A percentile compares a stretch with the other conserved stretches of the same genome.
These are phyloP conservation scores for Alternaria angustiovoidea DNA, from an alignment of 2,329 filamentous ascomycete species.

Conservation along the genomic window DNA sequence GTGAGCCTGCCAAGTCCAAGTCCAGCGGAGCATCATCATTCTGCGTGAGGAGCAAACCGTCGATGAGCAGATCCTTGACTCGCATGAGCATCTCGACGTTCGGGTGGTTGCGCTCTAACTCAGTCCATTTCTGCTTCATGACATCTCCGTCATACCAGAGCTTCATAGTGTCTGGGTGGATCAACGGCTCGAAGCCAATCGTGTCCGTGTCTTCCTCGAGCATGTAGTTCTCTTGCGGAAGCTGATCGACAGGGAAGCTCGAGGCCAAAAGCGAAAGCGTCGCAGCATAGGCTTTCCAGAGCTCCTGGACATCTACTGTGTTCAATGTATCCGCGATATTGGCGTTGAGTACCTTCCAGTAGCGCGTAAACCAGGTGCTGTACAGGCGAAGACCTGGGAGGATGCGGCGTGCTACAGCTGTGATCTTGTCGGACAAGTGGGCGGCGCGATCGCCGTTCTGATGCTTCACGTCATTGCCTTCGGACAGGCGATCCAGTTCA, in stretches of 20 bases:
- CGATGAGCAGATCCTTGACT: slow-evolving; percentile 68
- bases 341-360: slow-evolving; percentile 62
- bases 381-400: slow-evolving; percentile 72
- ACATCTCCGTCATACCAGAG: slow-evolving; percentile 60
- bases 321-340: slow-evolving; percentile 63
- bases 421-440: slow-evolving; percentile 61
- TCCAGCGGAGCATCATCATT: slow-evolving; percentile 59
- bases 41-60: slow-evolving; percentile 66
- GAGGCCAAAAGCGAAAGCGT: slow-evolving; percentile 67
- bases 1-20: slow-evolving; percentile 56
- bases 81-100: slow-evolving; percentile 73
- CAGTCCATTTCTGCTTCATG: slow-evolving; percentile 62
- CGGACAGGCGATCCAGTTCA: slow-evolving; percentile 69
- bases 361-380: slow-evolving; percentile 71
- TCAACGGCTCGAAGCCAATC: slow-evolving; percentile 70
- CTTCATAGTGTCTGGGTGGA: slow-evolving; percentile 58
- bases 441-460: slow-evolving; percentile 45
- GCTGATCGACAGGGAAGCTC: slow-evolving; percentile 65
- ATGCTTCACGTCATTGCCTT: slow-evolving; percentile 56
- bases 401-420: slow-evolving; percentile 66
- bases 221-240: slow-evolving; percentile 68
- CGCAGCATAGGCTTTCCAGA: slow-evolving; percentile 73
- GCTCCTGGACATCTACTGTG: slow-evolving; percentile 65
- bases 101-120: slow-evolving; percentile 63
- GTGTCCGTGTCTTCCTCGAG: slow-evolving; percentile 74